Evolutionary conservation across 2,329 filamentous ascomycete genomes (phyloP).

Genomic region (Colletotrichum sp.): DNA sequence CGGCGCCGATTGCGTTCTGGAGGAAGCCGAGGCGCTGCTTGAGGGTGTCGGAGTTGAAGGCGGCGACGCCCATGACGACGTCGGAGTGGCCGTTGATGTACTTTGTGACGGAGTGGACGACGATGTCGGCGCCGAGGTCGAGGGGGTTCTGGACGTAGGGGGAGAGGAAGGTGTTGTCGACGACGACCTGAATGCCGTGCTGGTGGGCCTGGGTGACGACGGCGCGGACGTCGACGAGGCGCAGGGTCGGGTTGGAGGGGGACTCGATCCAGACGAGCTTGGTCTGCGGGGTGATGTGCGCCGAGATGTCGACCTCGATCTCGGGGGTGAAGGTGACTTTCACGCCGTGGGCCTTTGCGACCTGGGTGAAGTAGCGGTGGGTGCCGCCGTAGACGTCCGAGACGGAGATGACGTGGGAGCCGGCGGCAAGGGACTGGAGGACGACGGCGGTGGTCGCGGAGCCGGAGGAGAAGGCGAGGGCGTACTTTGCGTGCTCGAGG

Average conservation of each 20-base stretch:
- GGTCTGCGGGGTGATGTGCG: conserved; percentile 86
- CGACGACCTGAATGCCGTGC: conserved; percentile 92
- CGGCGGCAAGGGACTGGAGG: conserved; percentile 87
- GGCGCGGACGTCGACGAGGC: conserved; percentile 89
- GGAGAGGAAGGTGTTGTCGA: conserved; percentile 98
- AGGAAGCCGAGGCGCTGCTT: conserved; percentile 83
- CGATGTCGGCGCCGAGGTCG: conserved; percentile 93
- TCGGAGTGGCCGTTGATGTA: conserved; percentile 99
- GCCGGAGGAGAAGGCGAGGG: conserved; percentile 92
- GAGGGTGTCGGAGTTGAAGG: conserved; percentile 87
- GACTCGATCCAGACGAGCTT: conserved; percentile 98
- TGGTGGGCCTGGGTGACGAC: conserved; percentile 84
- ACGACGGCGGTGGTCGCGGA: conserved; percentile 93
- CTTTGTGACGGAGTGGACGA: conserved; percentile 97
- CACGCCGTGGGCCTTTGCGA: conserved; percentile 92
- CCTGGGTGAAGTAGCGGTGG: conserved; percentile 98
- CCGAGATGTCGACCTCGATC: conserved; percentile 86
- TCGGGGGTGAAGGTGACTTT: conserved; percentile 92
- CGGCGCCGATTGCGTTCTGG: conserved; percentile 95
- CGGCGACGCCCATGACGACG: conserved; percentile 96
- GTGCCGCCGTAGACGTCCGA: conserved; percentile 98
- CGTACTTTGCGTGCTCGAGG: conserved; percentile 90
- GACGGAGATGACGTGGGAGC: conserved; percentile 93
- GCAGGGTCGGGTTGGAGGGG: conserved; percentile 92
- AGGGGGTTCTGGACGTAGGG: conserved; percentile 97